These are phyloP conservation scores for Curvularia sp. DNA, from an alignment of 2,329 filamentous ascomycete genomes.

Conservation along the genomic window DNA sequence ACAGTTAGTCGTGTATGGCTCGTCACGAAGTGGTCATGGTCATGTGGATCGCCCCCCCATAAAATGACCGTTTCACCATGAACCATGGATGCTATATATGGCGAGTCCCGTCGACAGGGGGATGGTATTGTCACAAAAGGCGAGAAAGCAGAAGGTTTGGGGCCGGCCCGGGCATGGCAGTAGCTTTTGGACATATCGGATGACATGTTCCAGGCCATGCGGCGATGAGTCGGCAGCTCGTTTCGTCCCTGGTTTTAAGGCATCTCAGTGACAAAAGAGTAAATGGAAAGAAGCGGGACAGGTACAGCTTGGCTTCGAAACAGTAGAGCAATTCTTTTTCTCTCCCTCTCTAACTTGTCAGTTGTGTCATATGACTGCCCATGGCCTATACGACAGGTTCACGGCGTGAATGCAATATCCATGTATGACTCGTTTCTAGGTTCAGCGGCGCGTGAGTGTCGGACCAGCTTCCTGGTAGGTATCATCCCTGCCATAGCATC, in stretches of 20 bases:
- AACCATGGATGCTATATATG: background rate
- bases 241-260: background rate
- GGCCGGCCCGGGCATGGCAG: background rate
- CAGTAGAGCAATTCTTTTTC: background rate
- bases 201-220: background rate
- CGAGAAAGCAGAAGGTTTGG: background rate
- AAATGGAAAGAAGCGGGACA: background rate
- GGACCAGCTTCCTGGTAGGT: background rate
- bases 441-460: conserved; percentile 1
- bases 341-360: background rate
- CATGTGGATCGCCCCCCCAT: background rate
- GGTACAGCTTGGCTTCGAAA: background rate
- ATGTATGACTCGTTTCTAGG: background rate
- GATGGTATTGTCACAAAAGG: background rate
- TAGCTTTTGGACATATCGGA: background rate
- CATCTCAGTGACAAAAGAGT: background rate
- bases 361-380: background rate
- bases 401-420: background rate
- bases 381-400: background rate
- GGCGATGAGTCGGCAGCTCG: background rate
- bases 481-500: conserved; percentile 3
- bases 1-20: background rate
- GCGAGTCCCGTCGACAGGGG: conserved; percentile 1
- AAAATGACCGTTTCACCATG: background rate
- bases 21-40: background rate